phyloP scores from a whole-genome alignment of 2,329 filamentous ascomycete genomes.

The Trichoderma polysporum region DNA sequence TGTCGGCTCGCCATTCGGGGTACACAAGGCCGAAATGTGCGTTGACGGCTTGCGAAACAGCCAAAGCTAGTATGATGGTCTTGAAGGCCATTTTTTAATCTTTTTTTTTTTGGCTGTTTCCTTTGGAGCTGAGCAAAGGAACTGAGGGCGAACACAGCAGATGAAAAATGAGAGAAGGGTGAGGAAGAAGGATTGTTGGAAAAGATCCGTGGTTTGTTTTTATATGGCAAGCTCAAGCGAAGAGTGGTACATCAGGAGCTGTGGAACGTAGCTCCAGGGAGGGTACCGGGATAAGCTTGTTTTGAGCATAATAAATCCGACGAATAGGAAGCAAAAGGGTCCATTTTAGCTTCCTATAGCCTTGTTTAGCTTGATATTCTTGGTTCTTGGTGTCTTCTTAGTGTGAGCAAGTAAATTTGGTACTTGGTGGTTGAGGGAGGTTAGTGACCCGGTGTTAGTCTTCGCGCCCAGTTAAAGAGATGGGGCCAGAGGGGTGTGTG shows the following conservation, averaged over 20 bases:
- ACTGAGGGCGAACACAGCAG: not conserved
- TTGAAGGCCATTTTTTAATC: conserved; percentile 23
- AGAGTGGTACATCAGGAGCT: not conserved
- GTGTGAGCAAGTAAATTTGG: not conserved
- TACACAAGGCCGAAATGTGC: conserved; percentile 52
- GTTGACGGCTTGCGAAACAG: conserved; percentile 38
- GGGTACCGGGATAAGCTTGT: conserved; percentile 1
- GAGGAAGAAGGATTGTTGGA: not conserved
- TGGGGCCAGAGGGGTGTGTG: too few relatives aligned
- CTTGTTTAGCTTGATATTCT: not conserved
- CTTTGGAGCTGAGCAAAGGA: not conserved
- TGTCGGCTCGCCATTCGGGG: conserved; percentile 51
- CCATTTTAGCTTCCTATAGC: not conserved
- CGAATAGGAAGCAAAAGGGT: not conserved
- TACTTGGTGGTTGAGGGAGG: not conserved
- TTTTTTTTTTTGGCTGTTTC: not conserved
- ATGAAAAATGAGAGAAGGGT: not conserved
- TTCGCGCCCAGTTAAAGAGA: not conserved
- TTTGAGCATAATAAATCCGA: conserved; percentile 1
- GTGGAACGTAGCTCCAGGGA: not conserved
- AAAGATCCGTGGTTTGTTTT: not conserved
- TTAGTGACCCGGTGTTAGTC: not conserved
- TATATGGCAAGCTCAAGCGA: not conserved
- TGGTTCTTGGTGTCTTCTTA: not conserved
- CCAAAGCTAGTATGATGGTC: conserved; percentile 35